Evolutionary conservation across 2,329 filamentous ascomycete genomes (phyloP).

Genomic region (Nothomitra cinnamomea): DNA sequence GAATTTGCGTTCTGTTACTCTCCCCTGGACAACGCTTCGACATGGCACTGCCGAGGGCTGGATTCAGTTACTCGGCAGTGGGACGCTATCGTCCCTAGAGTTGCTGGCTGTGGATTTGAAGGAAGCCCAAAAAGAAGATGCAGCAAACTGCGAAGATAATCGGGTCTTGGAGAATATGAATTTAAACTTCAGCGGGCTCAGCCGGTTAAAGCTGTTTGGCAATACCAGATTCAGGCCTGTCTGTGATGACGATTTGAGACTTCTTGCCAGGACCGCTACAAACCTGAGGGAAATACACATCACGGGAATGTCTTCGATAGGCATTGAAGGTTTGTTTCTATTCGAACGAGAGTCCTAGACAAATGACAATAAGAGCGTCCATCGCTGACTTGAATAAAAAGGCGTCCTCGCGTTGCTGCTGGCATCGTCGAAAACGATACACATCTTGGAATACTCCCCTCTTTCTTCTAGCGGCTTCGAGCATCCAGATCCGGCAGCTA

Average conservation of each 20-base stretch:
- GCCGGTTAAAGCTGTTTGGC: slow-evolving; percentile 36
- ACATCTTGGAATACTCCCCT: slow-evolving; percentile 35
- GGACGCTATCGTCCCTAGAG: slow-evolving; percentile 31
- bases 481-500: slow-evolving; percentile 2
- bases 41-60: slow-evolving; percentile 31
- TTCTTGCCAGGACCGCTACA: slow-evolving; percentile 33
- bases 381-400: slow-evolving; percentile 1
- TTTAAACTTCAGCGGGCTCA: slow-evolving; percentile 32
- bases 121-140: slow-evolving; percentile 24
- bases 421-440: slow-evolving; percentile 29
- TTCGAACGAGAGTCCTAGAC: neutral
- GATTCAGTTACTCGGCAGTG: slow-evolving; percentile 28
- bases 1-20: slow-evolving; percentile 29
- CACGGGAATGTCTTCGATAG: slow-evolving; percentile 34
- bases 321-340: slow-evolving; percentile 24
- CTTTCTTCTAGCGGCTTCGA: neutral
- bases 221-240: slow-evolving; percentile 35
- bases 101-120: slow-evolving; percentile 33
- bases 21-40: slow-evolving; percentile 36
- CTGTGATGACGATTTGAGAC: slow-evolving; percentile 30
- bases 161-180: slow-evolving; percentile 25
- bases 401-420: slow-evolving; percentile 34
- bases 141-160: slow-evolving; percentile 25
- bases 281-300: slow-evolving; percentile 35
- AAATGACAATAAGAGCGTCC: neutral